Conservation (phyloP, 2,329 filamentous ascomycete genomes). For the Fusarium neocosmosporiellum region DNA sequence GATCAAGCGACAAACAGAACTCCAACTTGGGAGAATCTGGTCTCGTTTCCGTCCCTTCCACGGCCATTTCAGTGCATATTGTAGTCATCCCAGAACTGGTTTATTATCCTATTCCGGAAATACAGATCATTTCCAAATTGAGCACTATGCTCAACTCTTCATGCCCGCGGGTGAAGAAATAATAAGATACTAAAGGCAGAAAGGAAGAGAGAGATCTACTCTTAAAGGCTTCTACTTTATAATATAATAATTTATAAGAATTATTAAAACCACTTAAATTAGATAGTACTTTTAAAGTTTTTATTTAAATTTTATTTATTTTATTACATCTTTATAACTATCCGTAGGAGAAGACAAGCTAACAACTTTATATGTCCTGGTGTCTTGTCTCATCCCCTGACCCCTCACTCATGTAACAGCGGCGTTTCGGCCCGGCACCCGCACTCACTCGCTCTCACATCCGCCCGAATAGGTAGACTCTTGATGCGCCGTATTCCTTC, state of each 20-base stretch:
- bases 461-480: background rate
- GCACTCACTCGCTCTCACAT: background rate
- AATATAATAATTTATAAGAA: too few species aligned
- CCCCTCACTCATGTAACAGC: background rate
- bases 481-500: background rate
- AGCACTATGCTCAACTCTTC: background rate
- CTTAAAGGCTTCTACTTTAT: too few species aligned
- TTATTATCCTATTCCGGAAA: background rate
- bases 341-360: background rate
- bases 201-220: too few species aligned
- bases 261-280: too few species aligned
- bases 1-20: background rate
- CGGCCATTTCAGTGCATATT: background rate
- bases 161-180: background rate
- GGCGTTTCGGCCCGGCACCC: background rate
- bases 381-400: background rate
- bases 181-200: background rate
- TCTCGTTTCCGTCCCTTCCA: background rate
- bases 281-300: too few species aligned
- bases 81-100: background rate
- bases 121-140: background rate
- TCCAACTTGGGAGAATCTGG: background rate
- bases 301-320: background rate
- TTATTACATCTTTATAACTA: background rate
- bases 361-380: background rate